phyloP scores from a whole-genome alignment of 179 eudicot genomes.

The Gypsophila paniculata region DNA sequence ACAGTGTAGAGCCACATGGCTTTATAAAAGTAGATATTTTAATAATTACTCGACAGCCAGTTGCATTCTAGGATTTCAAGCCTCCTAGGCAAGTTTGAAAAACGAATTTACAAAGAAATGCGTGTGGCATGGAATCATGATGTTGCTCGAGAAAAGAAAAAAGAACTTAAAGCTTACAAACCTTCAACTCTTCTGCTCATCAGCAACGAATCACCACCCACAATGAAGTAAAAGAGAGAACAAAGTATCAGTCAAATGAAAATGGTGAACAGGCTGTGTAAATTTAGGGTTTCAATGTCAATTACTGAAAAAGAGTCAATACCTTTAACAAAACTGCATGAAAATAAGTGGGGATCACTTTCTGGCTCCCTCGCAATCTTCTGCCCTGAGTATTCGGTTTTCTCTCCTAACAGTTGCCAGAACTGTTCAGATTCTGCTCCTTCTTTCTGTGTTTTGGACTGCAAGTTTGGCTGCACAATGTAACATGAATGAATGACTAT shows the following conservation, averaged over 20 bases:
- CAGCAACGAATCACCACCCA: constrained; percentile 33
- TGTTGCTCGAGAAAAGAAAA: background rate
- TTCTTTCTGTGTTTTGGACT: constrained; percentile 70
- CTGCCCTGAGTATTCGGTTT: constrained; percentile 69
- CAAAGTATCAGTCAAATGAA: constrained; percentile 24
- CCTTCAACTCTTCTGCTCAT: constrained; percentile 76
- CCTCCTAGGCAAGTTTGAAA: too few species aligned
- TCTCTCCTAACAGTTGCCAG: constrained; percentile 84
- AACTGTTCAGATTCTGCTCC: constrained; percentile 83
- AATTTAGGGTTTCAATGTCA: constrained; percentile 2
- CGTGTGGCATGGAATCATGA: background rate
- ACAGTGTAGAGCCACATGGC: background rate
- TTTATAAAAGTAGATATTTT: background rate
- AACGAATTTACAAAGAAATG: background rate
- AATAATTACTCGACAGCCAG: background rate
- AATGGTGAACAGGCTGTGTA: constrained; percentile 7
- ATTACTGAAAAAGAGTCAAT: background rate
- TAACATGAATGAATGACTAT: constrained; percentile 5
- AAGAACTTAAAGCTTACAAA: constrained; percentile 24
- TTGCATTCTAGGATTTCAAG: too few species aligned
- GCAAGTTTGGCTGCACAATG: constrained; percentile 80
- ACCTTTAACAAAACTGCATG: constrained; percentile 75
- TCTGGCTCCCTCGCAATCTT: constrained; percentile 66
- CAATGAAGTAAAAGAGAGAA: constrained; percentile 22
- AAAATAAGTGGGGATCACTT: constrained; percentile 83